Evolutionary conservation across 768 basidiomycete species (phyloP).

Genomic region (Pleurotus salmoneostramineus): DNA sequence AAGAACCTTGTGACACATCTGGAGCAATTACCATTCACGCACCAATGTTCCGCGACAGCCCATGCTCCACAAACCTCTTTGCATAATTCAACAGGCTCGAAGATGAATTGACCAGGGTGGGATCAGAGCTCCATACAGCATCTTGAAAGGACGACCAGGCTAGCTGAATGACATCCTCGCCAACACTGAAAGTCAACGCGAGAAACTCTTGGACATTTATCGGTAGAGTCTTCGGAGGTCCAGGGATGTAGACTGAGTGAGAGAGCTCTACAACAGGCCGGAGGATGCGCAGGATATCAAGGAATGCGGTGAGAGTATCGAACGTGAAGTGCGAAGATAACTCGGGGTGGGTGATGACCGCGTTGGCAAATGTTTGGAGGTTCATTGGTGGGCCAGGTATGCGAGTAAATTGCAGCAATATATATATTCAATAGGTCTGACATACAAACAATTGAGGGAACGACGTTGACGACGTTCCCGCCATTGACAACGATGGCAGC

Average conservation of each 20-base stretch:
- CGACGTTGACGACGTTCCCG: no score
- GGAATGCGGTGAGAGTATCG: not conserved
- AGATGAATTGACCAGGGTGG: not conserved
- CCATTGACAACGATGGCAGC: not conserved
- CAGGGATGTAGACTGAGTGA: not conserved
- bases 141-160: not conserved
- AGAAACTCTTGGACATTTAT: not conserved
- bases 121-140: not conserved
- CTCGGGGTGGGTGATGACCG: not conserved
- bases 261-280: not conserved
- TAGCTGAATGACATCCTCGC: not conserved
- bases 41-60: conserved; percentile 8
- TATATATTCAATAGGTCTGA: not conserved
- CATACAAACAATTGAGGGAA: not conserved
- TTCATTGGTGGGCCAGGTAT: not conserved
- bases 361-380: not conserved
- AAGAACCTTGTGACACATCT: no score
- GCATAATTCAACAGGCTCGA: not conserved
- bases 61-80: conserved; percentile 8
- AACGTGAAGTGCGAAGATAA: not conserved
- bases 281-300: not conserved
- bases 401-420: not conserved
- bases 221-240: not conserved
- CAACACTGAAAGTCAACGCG: not conserved
- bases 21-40: no score